These are phyloP conservation scores for Furculomyces boomerangus DNA, from an alignment of 371 early-diverging fungal species.

Conservation along the genomic window DNA sequence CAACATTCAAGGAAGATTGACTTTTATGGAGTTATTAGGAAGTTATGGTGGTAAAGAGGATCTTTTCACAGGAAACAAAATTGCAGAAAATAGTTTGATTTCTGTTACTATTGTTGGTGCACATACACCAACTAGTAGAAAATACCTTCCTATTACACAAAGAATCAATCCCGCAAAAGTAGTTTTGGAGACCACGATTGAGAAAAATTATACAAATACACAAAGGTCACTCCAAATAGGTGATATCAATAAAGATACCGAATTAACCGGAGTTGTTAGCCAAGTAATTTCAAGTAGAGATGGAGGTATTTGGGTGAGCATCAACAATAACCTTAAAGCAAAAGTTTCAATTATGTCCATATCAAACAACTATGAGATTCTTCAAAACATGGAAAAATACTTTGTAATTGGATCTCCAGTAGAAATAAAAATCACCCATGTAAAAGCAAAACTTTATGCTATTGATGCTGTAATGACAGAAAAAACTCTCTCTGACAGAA, in stretches of 20 bases:
- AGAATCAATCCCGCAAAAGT: slow-evolving; percentile 20
- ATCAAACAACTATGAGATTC: slow-evolving; percentile 26
- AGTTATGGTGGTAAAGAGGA: slow-evolving; percentile 25
- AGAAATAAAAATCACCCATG: slow-evolving; percentile 28
- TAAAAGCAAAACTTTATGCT: slow-evolving; percentile 25
- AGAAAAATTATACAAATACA: slow-evolving; percentile 1
- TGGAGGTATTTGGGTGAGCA: slow-evolving; percentile 22
- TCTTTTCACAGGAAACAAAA: slow-evolving; percentile 15
- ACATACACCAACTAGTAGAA: slow-evolving; percentile 33
- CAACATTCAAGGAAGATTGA: slow-evolving; percentile 32
- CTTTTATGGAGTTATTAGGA: slow-evolving; percentile 33
- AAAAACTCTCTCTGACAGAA: neutral
- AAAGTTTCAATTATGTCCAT: slow-evolving; percentile 26
- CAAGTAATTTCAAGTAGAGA: slow-evolving; percentile 18
- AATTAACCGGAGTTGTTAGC: slow-evolving; percentile 36
- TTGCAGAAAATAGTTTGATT: slow-evolving; percentile 19
- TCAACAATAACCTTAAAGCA: slow-evolving; percentile 26
- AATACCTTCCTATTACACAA: slow-evolving; percentile 40
- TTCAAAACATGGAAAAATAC: slow-evolving; percentile 25
- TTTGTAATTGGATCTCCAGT: slow-evolving; percentile 39
- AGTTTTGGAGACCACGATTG: slow-evolving; percentile 30
- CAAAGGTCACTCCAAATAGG: slow-evolving; percentile 16
- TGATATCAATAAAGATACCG: slow-evolving; percentile 28
- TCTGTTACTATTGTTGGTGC: slow-evolving; percentile 44
- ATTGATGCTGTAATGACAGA: neutral